Conservation (phyloP, 2,329 filamentous ascomycete species). For the Ophiobolus disseminans region DNA sequence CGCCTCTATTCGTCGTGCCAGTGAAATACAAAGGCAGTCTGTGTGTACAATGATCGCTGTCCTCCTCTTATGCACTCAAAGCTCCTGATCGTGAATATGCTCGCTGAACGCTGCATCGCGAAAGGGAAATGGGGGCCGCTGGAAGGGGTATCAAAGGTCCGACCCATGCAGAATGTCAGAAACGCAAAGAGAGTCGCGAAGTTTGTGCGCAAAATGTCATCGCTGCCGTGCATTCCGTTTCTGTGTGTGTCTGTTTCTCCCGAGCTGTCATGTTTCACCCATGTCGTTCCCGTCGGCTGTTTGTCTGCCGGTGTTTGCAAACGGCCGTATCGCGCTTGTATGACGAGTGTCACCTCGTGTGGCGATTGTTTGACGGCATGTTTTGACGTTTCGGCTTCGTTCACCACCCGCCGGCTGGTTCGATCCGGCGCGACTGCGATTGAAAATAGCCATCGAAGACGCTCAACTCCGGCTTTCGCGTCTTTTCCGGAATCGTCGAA, state of each 20-base stretch:
- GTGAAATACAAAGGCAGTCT: constrained; percentile 14
- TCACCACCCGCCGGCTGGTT: constrained; percentile 32
- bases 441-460: constrained; percentile 48
- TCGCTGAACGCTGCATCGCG: constrained; percentile 15
- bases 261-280: constrained; percentile 10
- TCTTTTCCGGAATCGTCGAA: constrained; percentile 1
- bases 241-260: neutral
- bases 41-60: neutral
- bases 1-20: too few species aligned
- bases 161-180: constrained; percentile 24
- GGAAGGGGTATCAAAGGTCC: constrained; percentile 42
- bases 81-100: constrained; percentile 10
- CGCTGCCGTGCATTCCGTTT: neutral
- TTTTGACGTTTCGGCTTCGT: neutral
- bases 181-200: neutral
- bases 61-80: constrained; percentile 12
- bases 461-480: constrained; percentile 40
- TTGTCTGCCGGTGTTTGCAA: constrained; percentile 1
- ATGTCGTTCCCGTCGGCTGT: neutral
- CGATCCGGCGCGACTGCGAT: constrained; percentile 35
- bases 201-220: neutral
- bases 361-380: constrained; percentile 7
- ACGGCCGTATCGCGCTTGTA: constrained; percentile 15
- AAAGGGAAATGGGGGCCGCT: constrained; percentile 10
- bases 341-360: constrained; percentile 19